Conservation (phyloP, 208 protist genomes). For the Crithidia bombi region DNA sequence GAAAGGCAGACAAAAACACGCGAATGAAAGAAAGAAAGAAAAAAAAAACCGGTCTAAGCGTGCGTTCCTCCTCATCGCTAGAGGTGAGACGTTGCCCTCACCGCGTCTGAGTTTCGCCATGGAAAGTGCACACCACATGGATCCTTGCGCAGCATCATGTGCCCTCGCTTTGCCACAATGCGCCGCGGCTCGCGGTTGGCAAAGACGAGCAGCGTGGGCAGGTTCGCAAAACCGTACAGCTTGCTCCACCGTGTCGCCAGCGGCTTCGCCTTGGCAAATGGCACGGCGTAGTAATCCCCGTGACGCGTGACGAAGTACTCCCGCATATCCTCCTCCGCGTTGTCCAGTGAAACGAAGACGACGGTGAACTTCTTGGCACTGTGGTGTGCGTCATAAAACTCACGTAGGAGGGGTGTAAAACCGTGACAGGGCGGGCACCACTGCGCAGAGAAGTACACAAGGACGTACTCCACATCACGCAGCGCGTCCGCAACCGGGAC, state of each 20-base stretch:
- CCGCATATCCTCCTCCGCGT: conserved; percentile 40
- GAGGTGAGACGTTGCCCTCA: background rate
- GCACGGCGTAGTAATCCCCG: conserved; percentile 39
- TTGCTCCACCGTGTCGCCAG: conserved; percentile 11
- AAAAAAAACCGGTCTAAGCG: no score
- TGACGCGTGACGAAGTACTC: conserved; percentile 36
- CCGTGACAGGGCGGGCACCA: conserved; percentile 84
- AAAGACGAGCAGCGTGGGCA: conserved; percentile 31
- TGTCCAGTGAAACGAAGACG: conserved; percentile 59
- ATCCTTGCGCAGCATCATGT: conserved; percentile 40
- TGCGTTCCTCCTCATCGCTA: no score
- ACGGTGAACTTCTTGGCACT: conserved; percentile 58
- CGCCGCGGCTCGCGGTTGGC: conserved; percentile 43
- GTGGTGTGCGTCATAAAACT: conserved; percentile 56
- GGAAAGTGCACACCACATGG: conserved; percentile 48
- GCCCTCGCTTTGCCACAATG: conserved; percentile 36
- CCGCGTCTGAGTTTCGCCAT: conserved; percentile 36
- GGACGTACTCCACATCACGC: conserved; percentile 23
- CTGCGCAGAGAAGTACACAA: conserved; percentile 81
- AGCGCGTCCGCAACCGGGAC: background rate
- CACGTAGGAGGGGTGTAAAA: conserved; percentile 64
- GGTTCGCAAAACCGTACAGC: conserved; percentile 7
- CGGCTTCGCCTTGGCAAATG: conserved; percentile 22
- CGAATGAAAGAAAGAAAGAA: conserved; percentile 10
- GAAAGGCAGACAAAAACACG: conserved; percentile 4